Percentiles rank a stretch among this genome's conserved stretches.
Conservation (phyloP, 495 filamentous ascomycete genomes). For the Tuber brumale region DNA sequence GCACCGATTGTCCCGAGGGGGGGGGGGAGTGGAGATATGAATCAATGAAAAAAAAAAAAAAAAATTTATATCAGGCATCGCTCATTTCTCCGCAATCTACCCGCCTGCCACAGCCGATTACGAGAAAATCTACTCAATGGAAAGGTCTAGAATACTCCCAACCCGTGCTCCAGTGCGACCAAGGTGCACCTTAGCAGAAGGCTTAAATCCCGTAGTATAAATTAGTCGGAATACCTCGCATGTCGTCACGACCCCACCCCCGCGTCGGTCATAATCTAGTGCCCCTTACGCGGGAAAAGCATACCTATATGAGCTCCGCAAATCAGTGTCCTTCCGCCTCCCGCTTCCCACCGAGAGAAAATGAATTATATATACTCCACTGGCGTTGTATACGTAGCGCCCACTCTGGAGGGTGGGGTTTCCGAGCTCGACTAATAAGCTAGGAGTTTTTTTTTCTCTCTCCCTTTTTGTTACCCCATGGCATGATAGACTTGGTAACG, state of each 20-base stretch:
- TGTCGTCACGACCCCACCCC: neutral
- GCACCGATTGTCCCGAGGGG: neutral
- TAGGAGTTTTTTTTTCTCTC: neutral
- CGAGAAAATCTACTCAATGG: neutral
- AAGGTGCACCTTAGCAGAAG: neutral
- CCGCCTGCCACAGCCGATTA: neutral
- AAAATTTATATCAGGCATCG: neutral
- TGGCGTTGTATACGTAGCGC: neutral
- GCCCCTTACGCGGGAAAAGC: neutral
- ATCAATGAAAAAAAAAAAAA: neutral
- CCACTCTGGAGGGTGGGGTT: neutral
- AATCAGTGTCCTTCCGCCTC: neutral
- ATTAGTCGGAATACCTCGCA: neutral
- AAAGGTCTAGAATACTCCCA: neutral
- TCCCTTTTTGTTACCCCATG: neutral
- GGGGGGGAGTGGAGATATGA: neutral
- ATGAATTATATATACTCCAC: neutral
- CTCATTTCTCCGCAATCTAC: neutral
- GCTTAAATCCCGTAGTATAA: neutral
- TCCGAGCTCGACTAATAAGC: neutral
- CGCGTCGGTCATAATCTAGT: neutral
- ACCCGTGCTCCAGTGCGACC: neutral
- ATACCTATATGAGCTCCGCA: neutral
- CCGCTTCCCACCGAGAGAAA: neutral
- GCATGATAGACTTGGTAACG: neutral